Evolutionary conservation across 2,329 filamentous ascomycete species (phyloP), one percentile per base, ranked within the genome.

Genomic region (Nothopassalora personata): DNA sequence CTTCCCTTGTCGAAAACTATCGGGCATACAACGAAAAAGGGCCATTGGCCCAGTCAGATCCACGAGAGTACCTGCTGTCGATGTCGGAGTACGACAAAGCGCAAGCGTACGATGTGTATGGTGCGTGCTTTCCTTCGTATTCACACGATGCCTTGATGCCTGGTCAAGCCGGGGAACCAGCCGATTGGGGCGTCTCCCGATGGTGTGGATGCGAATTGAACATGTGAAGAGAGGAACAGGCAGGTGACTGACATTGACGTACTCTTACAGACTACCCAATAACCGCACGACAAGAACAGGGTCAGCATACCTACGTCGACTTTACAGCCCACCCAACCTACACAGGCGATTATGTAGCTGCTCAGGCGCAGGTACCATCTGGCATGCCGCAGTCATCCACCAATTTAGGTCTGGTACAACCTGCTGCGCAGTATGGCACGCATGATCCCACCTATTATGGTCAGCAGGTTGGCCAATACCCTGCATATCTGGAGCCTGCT

Each of bases 41-140:
- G 78, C 77, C 79, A 64, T 73, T 77, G 75, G 79, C 78, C 76
- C 81, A 79, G 73, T 77, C 78, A 48, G 71, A 72, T 57, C 68
- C 68, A 56, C 63, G 66, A 54, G 66, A 64, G 55, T 63, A 68
- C 65, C 69, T 86, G 70, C 78, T 89, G 77, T 86, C 88, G 76
- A 92, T 92, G 88, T 88, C 89, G 75, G 87, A 87, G 77, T 92
- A 91, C 81, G 81, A 82, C 71, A 96, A 95, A 77, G 77, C 85
- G 60, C 85, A 88, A 74, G 81, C 86, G 76, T 81, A 87, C 75
- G 88, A 87, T 74, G 83, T 92, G 79, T 88, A 93, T 77, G 89
- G 91, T 95, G 80, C 79, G 90, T 86, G 60, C 57, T 27, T 56
- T 57, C 51, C 50, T 46, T 58, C 53, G 49, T n/a, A 19, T 34